Evolutionary conservation across 345 rosid genomes (phyloP).

Genomic region (Kernera saxatilis): DNA sequence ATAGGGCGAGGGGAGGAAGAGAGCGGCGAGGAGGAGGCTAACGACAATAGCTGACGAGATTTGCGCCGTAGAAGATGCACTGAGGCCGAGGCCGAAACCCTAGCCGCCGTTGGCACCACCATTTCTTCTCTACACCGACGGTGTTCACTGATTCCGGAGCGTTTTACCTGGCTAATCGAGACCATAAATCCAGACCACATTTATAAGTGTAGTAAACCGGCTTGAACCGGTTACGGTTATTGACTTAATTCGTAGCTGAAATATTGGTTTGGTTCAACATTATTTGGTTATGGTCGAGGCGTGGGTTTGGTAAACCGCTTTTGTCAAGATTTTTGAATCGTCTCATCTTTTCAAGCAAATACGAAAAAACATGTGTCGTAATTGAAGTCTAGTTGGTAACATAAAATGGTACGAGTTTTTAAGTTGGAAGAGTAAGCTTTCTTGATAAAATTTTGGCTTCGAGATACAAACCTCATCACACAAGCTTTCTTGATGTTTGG

Average conservation of each 20-base stretch:
- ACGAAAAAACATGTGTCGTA: too few relatives aligned
- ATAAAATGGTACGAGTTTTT: too few relatives aligned
- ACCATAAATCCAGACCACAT: background rate
- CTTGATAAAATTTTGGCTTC: too few relatives aligned
- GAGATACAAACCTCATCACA: too few relatives aligned
- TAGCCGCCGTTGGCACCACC: conserved; percentile 30
- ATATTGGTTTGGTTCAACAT: too few relatives aligned
- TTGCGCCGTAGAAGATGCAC: conserved; percentile 19
- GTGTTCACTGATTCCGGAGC: background rate
- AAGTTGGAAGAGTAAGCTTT: too few relatives aligned
- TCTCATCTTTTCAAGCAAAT: too few relatives aligned
- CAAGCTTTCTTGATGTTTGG: too few relatives aligned
- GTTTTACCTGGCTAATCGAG: background rate
- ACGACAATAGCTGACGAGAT: conserved; percentile 14
- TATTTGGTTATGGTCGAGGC: too few relatives aligned
- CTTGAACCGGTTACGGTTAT: background rate
- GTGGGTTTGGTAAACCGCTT: too few relatives aligned
- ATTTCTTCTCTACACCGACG: conserved; percentile 17
- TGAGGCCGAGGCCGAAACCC: conserved; percentile 25
- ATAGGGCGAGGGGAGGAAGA: conserved; percentile 1
- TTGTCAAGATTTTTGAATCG: too few relatives aligned
- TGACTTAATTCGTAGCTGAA: background rate
- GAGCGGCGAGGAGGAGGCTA: background rate
- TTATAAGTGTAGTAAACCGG: background rate
- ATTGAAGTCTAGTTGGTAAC: too few relatives aligned